Evolutionary conservation across 1,139 yeast genomes (phyloP), one percentile per base, ranked within the genome.

Genomic region (Protomyces pachydermus): DNA sequence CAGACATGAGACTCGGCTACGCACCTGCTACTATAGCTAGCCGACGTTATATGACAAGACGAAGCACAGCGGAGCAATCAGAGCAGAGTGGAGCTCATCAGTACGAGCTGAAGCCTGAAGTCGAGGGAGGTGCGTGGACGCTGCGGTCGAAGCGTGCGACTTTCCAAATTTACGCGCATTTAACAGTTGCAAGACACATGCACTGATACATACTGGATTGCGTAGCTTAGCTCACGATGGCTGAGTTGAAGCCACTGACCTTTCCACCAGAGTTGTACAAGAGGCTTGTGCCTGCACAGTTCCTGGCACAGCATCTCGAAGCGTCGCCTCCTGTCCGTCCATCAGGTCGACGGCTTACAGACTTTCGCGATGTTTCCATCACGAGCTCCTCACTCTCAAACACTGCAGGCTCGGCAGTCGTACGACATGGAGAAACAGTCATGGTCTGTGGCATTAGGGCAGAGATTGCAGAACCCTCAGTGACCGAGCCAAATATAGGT

Each of bases 401-500:
- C 38, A 55, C 65, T 10, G 42, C 52, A 53, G 67, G 67, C 25
- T 65, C 67, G 14, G 55, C 65, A 14, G 61, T 66, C 23, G 67
- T 62, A 25, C 56, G 67, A 12, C 52, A 53, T 8, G 67, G 67
- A 34, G 51, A 57, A 18, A 66, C 65, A 3, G 58, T 65, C 54
- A 56, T 66, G 61, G 56, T 56, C 12, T 66, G 67, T 23, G 65
- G 65, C 9, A 60, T 66, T 23, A 56, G 63, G 39, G 67, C 67
- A 25, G 67, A 66, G 46, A 54, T 64, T 46, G 62, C 67, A 8
- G 66, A 66, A 54, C 67, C 67, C 12, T 50, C 55, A 2, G 61
- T 60, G 14, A 50, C 61, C 10, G 51, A 54, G 10, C 67, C 67
- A 10, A 20, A 35, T 5, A 34, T 28, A n/a, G 67, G 67, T 10